These are phyloP conservation scores for Diaporthe longicolla DNA, from an alignment of 2,329 filamentous ascomycete species.

Conservation along the genomic window DNA sequence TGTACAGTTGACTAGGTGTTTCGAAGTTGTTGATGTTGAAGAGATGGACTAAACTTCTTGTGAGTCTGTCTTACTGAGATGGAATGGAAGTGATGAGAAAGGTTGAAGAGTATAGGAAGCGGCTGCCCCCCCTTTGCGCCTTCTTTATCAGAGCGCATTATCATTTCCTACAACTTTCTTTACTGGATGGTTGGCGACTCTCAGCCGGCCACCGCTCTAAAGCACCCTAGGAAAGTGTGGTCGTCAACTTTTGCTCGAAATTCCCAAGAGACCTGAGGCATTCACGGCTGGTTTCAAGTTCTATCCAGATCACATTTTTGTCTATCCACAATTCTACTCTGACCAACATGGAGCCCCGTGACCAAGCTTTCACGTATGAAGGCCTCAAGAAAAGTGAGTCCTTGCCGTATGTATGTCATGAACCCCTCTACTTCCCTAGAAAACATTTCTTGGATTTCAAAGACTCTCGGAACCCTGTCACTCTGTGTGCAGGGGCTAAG, in stretches of 20 bases:
- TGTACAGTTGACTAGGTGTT: too few relatives aligned
- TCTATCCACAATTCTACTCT: background rate
- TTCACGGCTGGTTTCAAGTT: background rate
- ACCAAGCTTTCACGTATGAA: background rate
- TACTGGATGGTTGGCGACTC: background rate
- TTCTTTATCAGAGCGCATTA: background rate
- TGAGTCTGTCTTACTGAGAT: too few relatives aligned
- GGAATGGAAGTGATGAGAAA: too few relatives aligned
- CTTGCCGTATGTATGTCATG: background rate
- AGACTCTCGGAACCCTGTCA: background rate
- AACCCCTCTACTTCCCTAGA: too few relatives aligned
- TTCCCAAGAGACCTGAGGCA: accelerated
- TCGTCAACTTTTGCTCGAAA: background rate
- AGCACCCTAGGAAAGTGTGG: background rate
- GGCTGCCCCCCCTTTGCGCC: too few relatives aligned
- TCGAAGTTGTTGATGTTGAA: too few relatives aligned
- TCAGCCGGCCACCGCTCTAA: background rate
- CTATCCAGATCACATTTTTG: background rate
- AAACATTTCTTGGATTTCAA: background rate
- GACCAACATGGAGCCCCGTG: too few relatives aligned
- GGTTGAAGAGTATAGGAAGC: too few relatives aligned
- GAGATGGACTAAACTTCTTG: too few relatives aligned
- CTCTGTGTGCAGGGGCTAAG: background rate
- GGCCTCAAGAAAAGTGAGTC: background rate
- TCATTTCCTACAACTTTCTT: background rate